phyloP scores from a whole-genome alignment of 768 basidiomycete genomes.

The Rubroboletus satanas region DNA sequence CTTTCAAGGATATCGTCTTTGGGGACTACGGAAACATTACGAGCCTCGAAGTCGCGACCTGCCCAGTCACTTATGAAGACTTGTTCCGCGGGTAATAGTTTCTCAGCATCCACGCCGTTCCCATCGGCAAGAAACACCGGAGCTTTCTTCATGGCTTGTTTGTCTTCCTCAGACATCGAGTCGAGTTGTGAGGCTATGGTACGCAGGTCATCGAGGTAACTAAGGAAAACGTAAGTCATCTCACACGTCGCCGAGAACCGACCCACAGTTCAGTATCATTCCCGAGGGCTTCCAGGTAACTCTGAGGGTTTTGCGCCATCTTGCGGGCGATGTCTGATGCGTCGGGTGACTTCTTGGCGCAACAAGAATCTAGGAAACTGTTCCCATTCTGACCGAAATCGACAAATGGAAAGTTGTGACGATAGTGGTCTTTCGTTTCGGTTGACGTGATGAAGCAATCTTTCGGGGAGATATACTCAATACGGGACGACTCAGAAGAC shows the following conservation, averaged over 20 bases:
- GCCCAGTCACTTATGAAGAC: too few species aligned
- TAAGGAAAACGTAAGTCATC: neutral
- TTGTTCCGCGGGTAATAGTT: neutral
- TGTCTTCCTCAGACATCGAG: constrained; percentile 8
- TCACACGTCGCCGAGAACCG: neutral
- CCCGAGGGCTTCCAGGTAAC: constrained; percentile 2
- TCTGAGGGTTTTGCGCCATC: constrained; percentile 5
- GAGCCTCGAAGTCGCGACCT: too few species aligned
- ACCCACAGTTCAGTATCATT: constrained; percentile 1
- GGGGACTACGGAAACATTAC: too few species aligned
- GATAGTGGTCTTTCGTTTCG: constrained; percentile 2
- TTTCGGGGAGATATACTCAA: constrained; percentile 6
- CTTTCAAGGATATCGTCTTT: too few species aligned
- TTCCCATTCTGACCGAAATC: constrained; percentile 12
- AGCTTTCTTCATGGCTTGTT: constrained; percentile 4
- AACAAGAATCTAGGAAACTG: constrained; percentile 11
- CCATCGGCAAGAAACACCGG: constrained; percentile 9
- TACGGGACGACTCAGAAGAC: neutral
- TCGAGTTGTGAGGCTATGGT: constrained; percentile 12
- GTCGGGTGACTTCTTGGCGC: constrained; percentile 15
- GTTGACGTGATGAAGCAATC: constrained; percentile 12
- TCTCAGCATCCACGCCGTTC: neutral
- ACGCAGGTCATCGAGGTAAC: constrained; percentile 13
- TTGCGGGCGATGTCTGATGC: constrained; percentile 11
- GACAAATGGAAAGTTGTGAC: constrained; percentile 10